Conservation (phyloP, 768 basidiomycete species). For the Tulasnella sp. region DNA sequence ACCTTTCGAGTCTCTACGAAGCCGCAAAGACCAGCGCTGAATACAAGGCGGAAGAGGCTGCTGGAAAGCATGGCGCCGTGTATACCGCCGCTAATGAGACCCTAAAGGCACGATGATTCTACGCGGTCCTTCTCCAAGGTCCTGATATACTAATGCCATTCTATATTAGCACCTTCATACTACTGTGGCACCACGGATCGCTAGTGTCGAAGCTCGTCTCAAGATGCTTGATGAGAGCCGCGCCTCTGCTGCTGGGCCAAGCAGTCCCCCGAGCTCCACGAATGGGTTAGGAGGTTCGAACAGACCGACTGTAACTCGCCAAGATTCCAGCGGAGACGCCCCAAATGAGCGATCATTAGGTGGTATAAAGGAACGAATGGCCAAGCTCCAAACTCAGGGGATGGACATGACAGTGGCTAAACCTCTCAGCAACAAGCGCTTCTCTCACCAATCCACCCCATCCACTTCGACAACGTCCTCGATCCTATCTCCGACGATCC, state of each 20-base stretch:
- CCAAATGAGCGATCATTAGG: conserved; percentile 45
- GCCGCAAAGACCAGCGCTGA: conserved; percentile 42
- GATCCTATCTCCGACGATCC: conserved; percentile 6
- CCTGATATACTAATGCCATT: conserved; percentile 20
- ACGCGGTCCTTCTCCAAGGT: not conserved
- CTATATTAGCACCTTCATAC: conserved; percentile 34
- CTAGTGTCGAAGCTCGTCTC: conserved; percentile 41
- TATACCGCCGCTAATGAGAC: conserved; percentile 45
- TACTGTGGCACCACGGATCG: conserved; percentile 37
- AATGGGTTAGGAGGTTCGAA: not conserved
- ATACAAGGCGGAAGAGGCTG: conserved; percentile 43
- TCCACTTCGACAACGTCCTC: conserved; percentile 27
- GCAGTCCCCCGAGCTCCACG: not conserved
- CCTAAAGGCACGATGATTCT: conserved; percentile 54
- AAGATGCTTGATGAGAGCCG: conserved; percentile 36
- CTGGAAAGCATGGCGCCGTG: conserved; percentile 47
- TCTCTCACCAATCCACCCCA: conserved; percentile 43
- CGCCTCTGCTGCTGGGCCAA: not conserved
- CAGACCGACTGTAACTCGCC: not conserved
- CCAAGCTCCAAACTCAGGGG: conserved; percentile 64
- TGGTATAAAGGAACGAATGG: conserved; percentile 75
- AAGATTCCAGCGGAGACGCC: conserved; percentile 30
- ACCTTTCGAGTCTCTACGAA: conserved; percentile 38
- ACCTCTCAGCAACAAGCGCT: conserved; percentile 38
- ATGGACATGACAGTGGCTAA: conserved; percentile 30